Percentiles rank a stretch among this genome's conserved stretches.
These are phyloP conservation scores for Tirmania nivea DNA, from an alignment of 495 filamentous ascomycete genomes.

Conservation along the genomic window DNA sequence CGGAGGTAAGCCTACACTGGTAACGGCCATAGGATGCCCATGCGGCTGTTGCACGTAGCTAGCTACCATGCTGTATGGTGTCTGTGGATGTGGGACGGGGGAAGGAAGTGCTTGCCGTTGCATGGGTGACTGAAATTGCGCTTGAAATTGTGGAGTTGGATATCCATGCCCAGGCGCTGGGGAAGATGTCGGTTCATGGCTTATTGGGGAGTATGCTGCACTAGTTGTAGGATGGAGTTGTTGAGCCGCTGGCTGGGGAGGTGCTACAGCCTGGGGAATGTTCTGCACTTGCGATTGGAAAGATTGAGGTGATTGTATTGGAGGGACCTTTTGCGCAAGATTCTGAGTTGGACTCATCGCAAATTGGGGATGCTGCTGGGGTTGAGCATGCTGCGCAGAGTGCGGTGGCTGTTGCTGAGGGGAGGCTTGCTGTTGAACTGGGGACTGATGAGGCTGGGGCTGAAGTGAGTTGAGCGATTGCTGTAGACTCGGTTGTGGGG, in stretches of 20 bases:
- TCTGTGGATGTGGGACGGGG: conserved; percentile 2
- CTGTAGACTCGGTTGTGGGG: conserved; percentile 16
- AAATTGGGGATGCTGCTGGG: conserved; percentile 8
- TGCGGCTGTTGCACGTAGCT: not conserved
- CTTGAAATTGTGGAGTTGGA: too few species aligned
- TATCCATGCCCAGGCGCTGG: too few species aligned
- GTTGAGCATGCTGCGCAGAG: conserved; percentile 13
- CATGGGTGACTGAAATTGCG: not conserved
- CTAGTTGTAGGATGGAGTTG: not conserved
- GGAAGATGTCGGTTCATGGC: too few species aligned
- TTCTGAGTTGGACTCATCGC: too few species aligned
- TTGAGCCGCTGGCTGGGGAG: not conserved
- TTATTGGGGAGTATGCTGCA: not conserved
- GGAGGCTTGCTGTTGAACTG: not conserved
- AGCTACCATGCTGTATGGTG: not conserved
- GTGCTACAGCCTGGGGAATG: not conserved
- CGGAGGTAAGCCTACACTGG: not conserved
- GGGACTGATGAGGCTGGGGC: conserved; percentile 1
- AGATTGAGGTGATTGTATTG: not conserved
- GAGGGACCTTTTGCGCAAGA: not conserved
- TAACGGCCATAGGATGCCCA: not conserved
- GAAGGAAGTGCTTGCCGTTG: not conserved
- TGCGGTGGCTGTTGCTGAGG: conserved; percentile 3
- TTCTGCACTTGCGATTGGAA: not conserved
- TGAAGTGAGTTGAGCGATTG: conserved; percentile 12